Evolutionary conservation across 169 alveolate species (phyloP).

Genomic region (Plasmodium blacklocki): DNA sequence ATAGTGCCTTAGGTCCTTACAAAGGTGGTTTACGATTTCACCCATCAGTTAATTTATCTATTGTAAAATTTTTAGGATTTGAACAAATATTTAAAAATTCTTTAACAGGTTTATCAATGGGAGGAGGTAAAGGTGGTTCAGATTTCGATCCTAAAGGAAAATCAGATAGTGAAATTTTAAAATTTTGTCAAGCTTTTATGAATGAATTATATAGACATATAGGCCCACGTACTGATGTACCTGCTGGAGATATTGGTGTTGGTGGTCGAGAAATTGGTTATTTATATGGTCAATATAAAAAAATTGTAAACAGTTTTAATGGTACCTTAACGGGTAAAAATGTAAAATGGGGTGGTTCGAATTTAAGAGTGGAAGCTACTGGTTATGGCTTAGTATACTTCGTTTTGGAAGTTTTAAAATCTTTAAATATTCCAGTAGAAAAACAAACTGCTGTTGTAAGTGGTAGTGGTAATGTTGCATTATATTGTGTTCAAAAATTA

Average conservation of each 20-base stretch:
- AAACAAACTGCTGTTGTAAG: slow-evolving; percentile 86
- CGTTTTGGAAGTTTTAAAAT: slow-evolving; percentile 81
- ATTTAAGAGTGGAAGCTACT: slow-evolving; percentile 90
- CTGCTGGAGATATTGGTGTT: slow-evolving; percentile 93
- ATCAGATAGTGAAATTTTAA: slow-evolving; percentile 85
- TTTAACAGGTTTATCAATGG: slow-evolving; percentile 87
- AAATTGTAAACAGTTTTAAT: slow-evolving; percentile 79
- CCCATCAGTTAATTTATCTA: slow-evolving; percentile 87
- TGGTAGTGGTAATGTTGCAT: slow-evolving; percentile 92
- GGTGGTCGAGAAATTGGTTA: slow-evolving; percentile 91
- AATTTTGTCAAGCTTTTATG: slow-evolving; percentile 89
- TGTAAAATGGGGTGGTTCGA: slow-evolving; percentile 89
- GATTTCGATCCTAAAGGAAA: slow-evolving; percentile 92
- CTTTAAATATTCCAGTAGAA: slow-evolving; percentile 65
- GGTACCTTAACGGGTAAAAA: slow-evolving; percentile 91
- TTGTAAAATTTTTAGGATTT: slow-evolving; percentile 89
- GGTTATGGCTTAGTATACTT: slow-evolving; percentile 91
- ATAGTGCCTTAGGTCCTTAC: slow-evolving; percentile 88
- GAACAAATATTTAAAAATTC: slow-evolving; percentile 91
- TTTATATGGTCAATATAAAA: slow-evolving; percentile 90
- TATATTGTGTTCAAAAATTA: slow-evolving; percentile 87
- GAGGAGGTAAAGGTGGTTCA: slow-evolving; percentile 92
- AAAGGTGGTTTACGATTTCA: slow-evolving; percentile 92
- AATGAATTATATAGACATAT: slow-evolving; percentile 86
- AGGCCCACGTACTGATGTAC: slow-evolving; percentile 90